Evolutionary conservation across 2,329 filamentous ascomycete species (phyloP).

Genomic region (Shiraia bambusicola): DNA sequence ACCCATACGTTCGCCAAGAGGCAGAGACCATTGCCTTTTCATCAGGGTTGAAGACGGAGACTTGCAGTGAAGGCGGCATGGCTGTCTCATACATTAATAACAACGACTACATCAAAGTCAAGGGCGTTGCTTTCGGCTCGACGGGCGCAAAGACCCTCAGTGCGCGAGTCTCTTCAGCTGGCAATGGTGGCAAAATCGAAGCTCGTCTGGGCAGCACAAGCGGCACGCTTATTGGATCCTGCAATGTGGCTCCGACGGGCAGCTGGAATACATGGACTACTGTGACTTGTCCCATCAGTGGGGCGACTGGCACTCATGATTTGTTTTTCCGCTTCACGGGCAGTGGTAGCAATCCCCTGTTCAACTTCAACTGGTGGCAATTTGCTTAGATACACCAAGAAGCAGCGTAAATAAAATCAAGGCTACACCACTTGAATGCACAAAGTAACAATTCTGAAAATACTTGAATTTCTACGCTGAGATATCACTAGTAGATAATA

Average conservation of each 20-base stretch:
- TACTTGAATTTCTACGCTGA: too few species aligned
- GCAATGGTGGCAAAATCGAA: constrained; percentile 18
- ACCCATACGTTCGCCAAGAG: constrained; percentile 14
- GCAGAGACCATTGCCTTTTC: constrained; percentile 16
- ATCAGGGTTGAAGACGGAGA: constrained; percentile 14
- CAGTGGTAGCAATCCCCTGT: constrained; percentile 9
- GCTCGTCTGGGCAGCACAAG: constrained; percentile 11
- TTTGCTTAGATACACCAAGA: constrained; percentile 1
- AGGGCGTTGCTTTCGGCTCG: constrained; percentile 15
- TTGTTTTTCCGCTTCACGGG: constrained; percentile 16
- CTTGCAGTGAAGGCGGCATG: constrained; percentile 18
- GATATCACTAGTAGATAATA: too few species aligned
- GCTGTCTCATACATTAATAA: constrained; percentile 15
- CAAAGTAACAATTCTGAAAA: too few species aligned
- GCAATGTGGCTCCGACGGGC: constrained; percentile 12
- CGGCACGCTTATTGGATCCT: constrained; percentile 16
- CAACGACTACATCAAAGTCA: constrained; percentile 18
- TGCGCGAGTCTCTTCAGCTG: constrained; percentile 11
- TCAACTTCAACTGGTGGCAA: constrained; percentile 20
- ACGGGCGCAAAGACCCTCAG: constrained; percentile 14
- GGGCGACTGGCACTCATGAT: constrained; percentile 16
- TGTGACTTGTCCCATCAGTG: constrained; percentile 14
- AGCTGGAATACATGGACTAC: constrained; percentile 14
- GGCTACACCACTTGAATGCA: too few species aligned
- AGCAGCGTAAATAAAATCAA: too few species aligned